Base-by-base conservation (phyloP, 2,329 filamentous ascomycete species). In the Colletotrichum trifolii region DNA sequence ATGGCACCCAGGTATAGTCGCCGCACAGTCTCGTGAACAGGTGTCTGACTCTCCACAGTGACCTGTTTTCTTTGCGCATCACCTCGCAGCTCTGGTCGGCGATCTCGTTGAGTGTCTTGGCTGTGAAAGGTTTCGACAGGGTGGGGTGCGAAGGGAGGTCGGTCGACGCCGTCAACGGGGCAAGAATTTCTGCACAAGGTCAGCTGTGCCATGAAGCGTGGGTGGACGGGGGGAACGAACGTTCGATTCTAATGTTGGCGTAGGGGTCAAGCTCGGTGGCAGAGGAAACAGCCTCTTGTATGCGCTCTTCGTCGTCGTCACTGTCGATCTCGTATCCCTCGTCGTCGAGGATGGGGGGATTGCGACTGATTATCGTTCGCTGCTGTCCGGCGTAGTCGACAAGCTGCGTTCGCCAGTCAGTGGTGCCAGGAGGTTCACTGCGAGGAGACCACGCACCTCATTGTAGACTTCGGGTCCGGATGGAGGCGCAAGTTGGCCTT, bases 261-360 rank as follows among this genome's bases (percentile, higher is more conserved):
- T 94, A 96, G 0, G 92, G 91, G 70, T 96, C 89, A 54, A 90
- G 84, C 68, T 92, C 89, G 40, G 88, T 85, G n/a, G 88, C 88
- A 4, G 85, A 79, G 49, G 87, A 82, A 53, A 86, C 80, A 46
- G 88, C 89, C 53, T 89, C 86, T 68, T 85, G 84, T 25, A 87
- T 76, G 61, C 83, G 85, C 46, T 89, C 87, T 65, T 89, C 85
- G 61, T 91, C 87, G 66, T 92, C 89, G 64, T 93, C 90, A 73
- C 87, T 90, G 46, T 93, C 89, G 60, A 93, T 81, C 68, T 92
- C 88, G 73, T 91, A 93, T 68, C 92, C 92, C 70, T 95, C 91
- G 49, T 92, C 88, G 77, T 95, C 92, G 69, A 92, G 81, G 50
- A 92, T 82, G 10, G 87, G 85, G 6, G 91, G 90, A 70, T 94